Percentiles rank a stretch among this genome's conserved stretches.
These are phyloP conservation scores for Agrocybe chaxingu DNA, from an alignment of 768 basidiomycete genomes.

Conservation along the genomic window DNA sequence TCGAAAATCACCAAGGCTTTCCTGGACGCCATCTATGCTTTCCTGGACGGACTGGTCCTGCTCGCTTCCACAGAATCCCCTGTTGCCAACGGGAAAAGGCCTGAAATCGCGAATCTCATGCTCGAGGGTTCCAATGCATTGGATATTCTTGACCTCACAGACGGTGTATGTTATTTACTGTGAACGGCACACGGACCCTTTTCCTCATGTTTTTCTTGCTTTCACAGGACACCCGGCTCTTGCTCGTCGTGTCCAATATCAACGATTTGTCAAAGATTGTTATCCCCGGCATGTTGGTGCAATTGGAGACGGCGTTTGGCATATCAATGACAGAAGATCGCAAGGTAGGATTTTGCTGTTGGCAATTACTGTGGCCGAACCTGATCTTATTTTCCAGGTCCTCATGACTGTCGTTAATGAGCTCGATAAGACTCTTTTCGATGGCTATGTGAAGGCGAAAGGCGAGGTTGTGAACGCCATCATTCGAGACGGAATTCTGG, in stretches of 20 bases:
- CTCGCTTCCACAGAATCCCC: constrained; percentile 73
- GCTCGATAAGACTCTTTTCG: constrained; percentile 87
- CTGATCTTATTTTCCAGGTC: constrained; percentile 38
- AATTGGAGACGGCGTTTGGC: constrained; percentile 76
- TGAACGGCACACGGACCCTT: constrained; percentile 1
- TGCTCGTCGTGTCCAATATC: constrained; percentile 90
- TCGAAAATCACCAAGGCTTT: constrained; percentile 81
- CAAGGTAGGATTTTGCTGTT: constrained; percentile 39
- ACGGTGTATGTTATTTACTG: constrained; percentile 46
- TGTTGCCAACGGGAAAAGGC: constrained; percentile 36
- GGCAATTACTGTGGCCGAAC: constrained; percentile 7
- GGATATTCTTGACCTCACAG: constrained; percentile 57
- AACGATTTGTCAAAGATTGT: constrained; percentile 64
- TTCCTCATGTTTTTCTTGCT: constrained; percentile 8
- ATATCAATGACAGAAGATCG: constrained; percentile 70
- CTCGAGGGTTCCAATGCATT: constrained; percentile 43
- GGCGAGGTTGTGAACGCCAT: constrained; percentile 62
- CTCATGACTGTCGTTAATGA: constrained; percentile 75
- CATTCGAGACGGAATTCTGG: constrained; percentile 76
- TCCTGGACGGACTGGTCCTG: constrained; percentile 82
- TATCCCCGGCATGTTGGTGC: constrained; percentile 76
- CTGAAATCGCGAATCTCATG: constrained; percentile 24
- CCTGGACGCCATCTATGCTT: constrained; percentile 79
- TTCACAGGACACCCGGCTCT: constrained; percentile 74
- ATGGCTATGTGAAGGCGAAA: constrained; percentile 83